These are phyloP conservation scores for Termitomyces sp. DNA, from an alignment of 768 basidiomycete genomes.

Conservation along the genomic window DNA sequence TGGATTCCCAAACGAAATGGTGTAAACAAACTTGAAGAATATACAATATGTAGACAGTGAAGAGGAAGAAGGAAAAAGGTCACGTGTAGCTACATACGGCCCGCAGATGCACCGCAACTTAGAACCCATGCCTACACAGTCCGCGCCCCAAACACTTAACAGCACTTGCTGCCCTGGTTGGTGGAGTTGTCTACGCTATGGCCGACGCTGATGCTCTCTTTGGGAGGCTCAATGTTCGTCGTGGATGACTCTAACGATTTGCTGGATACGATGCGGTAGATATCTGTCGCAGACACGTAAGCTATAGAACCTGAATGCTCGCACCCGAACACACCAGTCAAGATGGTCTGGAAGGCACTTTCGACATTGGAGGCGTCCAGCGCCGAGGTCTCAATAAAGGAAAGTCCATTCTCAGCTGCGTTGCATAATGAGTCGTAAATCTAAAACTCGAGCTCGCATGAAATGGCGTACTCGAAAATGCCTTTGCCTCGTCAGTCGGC, in stretches of 20 bases:
- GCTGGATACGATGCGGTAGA: slow-evolving; percentile 95
- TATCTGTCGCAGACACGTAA: slow-evolving; percentile 49
- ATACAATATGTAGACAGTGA: slow-evolving; percentile 17
- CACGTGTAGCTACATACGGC: slow-evolving; percentile 13
- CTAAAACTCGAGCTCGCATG: background rate
- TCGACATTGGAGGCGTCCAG: slow-evolving; percentile 99
- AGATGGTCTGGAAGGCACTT: slow-evolving; percentile 93
- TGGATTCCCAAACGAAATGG: slow-evolving; percentile 7
- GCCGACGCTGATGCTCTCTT: slow-evolving; percentile 81
- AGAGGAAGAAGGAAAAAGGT: slow-evolving; percentile 12
- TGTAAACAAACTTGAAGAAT: slow-evolving; percentile 13
- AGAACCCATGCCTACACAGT: slow-evolving; percentile 9
- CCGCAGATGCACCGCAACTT: slow-evolving; percentile 16
- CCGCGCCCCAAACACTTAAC: slow-evolving; percentile 27
- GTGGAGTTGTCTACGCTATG: slow-evolving; percentile 63
- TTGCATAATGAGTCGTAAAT: slow-evolving; percentile 4
- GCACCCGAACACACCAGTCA: slow-evolving; percentile 61
- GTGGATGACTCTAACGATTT: slow-evolving; percentile 85
- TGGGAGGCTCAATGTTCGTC: slow-evolving; percentile 74
- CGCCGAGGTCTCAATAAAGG: slow-evolving; percentile 98
- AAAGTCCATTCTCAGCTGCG: slow-evolving; percentile 83
- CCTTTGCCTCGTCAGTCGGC: slow-evolving; percentile 95
- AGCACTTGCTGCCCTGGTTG: slow-evolving; percentile 57
- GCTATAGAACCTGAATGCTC: background rate
- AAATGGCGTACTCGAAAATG: slow-evolving; percentile 66